Evolutionary conservation across 805 yeast species (phyloP), one percentile per base, ranked within the genome.

Genomic region (Ogataea ramenticola): DNA sequence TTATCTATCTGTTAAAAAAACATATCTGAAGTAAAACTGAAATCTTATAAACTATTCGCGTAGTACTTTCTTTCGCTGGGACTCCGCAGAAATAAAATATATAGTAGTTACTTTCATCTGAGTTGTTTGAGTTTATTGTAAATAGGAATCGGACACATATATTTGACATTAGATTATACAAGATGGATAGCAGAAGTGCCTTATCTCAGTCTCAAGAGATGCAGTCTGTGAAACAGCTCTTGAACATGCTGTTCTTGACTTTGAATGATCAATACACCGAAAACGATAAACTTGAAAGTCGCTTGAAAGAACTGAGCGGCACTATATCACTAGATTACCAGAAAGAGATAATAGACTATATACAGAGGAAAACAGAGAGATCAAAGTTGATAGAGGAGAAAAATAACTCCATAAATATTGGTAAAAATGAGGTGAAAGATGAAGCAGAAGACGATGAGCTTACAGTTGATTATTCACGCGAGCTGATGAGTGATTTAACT

Each of bases 181-280:
- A 4, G 15, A 29, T 29, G 32, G 32, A 29, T 11, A 29, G 12
- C 32, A 11, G 4, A 19, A 7, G 17, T n/a, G n/a, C n/a, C 14
- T 10, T 3, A 3, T 17, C 24, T 8, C 26, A 34, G n/a, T 14
- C 22, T 6, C 17, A 20, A 9, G 50, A 51, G 14, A 39, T 50
- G 43, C 41, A 30, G 15, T 56, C 51, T 36, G 44, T 56, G 2
- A 55, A 51, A 35, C 47, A 45, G 9, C 39, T 62, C n/a, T 41
- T 61, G 17, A 56, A 60, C 39, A 43, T 59, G 19, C 45, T 62
- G n/a, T 42, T 61, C 10, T 52, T 57, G 10, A 57, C 56, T 11
- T 36, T 62, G 17, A 57, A 54, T 27, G 67, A 60, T 35, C 62
- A 62, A 40, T 50, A 57, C 31, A 43, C 40, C 8, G 59, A 55